Evolutionary conservation across 23 red algal genomes (phyloP).

Genomic region (Cyanidium caldarium): DNA sequence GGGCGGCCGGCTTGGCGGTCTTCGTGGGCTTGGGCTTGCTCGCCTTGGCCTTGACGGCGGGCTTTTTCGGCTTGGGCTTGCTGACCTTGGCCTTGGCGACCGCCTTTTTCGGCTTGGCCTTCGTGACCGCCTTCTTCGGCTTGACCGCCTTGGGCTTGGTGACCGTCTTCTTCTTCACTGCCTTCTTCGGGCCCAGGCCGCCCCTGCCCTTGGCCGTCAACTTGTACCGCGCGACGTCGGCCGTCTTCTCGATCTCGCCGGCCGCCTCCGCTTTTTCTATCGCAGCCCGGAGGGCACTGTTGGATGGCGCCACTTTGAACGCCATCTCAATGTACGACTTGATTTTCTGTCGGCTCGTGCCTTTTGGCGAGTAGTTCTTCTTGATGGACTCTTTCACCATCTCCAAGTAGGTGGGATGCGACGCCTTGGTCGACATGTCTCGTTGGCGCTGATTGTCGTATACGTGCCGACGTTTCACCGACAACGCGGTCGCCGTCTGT

Average conservation of each 20-base stretch:
- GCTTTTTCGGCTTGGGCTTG: neutral
- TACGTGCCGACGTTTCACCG: no score
- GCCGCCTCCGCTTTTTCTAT: neutral
- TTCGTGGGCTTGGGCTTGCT: neutral
- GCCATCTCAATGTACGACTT: slow-evolving; percentile 1
- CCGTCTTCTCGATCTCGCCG: neutral
- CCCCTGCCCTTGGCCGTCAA: neutral
- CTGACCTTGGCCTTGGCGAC: neutral
- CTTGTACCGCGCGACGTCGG: neutral
- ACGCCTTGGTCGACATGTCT: neutral
- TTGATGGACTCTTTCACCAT: slow-evolving; percentile 4
- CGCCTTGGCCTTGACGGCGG: neutral
- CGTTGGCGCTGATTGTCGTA: no score
- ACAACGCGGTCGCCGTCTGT: no score
- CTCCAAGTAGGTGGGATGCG: neutral
- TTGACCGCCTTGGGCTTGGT: neutral
- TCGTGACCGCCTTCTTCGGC: neutral
- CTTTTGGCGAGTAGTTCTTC: slow-evolving; percentile 3
- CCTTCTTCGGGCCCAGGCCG: neutral
- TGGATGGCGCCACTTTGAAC: neutral
- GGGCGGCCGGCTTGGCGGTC: neutral
- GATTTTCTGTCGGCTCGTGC: slow-evolving; percentile 4
- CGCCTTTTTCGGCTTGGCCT: neutral
- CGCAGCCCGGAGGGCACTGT: neutral
- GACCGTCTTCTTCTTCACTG: neutral